Percentiles rank a stretch among this genome's conserved stretches.
These are phyloP conservation scores for Infundibulicybe gibba DNA, from an alignment of 768 basidiomycete species.

Conservation along the genomic window DNA sequence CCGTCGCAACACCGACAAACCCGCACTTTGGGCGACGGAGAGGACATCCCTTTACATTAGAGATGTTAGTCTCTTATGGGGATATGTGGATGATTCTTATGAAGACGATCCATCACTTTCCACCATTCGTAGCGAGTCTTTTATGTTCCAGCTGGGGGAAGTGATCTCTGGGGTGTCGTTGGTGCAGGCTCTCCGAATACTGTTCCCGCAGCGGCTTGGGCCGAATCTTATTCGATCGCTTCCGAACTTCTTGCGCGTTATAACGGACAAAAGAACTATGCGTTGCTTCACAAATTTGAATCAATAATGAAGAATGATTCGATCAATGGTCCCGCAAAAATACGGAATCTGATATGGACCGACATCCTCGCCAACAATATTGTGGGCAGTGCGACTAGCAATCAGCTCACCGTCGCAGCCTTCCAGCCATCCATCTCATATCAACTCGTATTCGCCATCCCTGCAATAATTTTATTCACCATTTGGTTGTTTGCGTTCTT, in stretches of 20 bases:
- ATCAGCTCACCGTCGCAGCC: conserved; percentile 3
- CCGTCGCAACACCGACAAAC: conserved; percentile 7
- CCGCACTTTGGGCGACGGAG: conserved; percentile 11
- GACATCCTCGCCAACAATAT: conserved; percentile 14
- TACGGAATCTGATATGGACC: conserved; percentile 13
- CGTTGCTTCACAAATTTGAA: conserved; percentile 9
- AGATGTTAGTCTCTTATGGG: conserved; percentile 12
- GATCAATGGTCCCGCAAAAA: conserved; percentile 5
- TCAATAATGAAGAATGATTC: conserved; percentile 11
- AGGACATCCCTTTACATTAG: conserved; percentile 3
- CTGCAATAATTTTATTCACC: conserved; percentile 7
- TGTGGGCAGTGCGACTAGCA: conserved; percentile 5
- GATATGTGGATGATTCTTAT: conserved; percentile 4
- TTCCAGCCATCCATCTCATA: conserved; percentile 7
- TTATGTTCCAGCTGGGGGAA: conserved; percentile 10
- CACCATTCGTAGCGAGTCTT: conserved; percentile 10
- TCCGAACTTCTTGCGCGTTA: conserved; percentile 2
- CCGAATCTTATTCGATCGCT: neutral
- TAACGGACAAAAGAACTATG: conserved; percentile 7
- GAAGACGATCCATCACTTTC: conserved; percentile 3
- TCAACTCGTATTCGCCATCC: conserved; percentile 10
- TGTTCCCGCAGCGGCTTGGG: conserved; percentile 8
- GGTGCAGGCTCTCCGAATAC: neutral
- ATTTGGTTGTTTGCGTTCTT: conserved; percentile 10
- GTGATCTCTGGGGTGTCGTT: conserved; percentile 6